These are phyloP conservation scores for Thymus quinquecostatus DNA, from an alignment of 257 asterid genomes.

Conservation along the genomic window DNA sequence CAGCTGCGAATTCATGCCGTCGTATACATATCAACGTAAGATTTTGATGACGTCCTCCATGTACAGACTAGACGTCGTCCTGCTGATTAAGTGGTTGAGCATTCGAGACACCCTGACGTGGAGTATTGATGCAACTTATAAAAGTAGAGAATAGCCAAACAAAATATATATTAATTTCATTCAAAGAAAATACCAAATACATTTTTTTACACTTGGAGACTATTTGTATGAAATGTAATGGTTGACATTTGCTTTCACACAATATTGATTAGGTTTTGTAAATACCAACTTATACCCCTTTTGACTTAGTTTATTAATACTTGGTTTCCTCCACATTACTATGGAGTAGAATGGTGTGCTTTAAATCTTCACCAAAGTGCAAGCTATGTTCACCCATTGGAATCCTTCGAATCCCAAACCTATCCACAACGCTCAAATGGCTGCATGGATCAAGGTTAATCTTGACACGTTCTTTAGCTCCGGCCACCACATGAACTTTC, in stretches of 20 bases:
- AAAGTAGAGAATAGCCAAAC: neutral
- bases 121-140: no score
- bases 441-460: conserved; percentile 55
- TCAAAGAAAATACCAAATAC: conserved; percentile 27
- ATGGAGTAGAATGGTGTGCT: conserved; percentile 59
- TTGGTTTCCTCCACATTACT: conserved; percentile 40
- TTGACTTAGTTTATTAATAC: conserved; percentile 29
- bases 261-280: neutral
- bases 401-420: conserved; percentile 69
- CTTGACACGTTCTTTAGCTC: conserved; percentile 44
- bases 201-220: conserved; percentile 37
- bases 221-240: conserved; percentile 21
- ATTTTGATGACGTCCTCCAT: no score
- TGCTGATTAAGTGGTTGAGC: no score
- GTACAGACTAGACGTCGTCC: no score
- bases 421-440: conserved; percentile 69
- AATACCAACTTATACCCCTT: neutral
- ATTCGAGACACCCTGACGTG: no score
- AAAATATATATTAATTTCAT: conserved; percentile 20
- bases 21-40: no score
- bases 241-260: conserved; percentile 22
- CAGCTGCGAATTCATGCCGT: neutral
- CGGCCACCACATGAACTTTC: conserved; percentile 55
- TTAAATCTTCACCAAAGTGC: conserved; percentile 68
- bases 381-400: conserved; percentile 82